These are phyloP conservation scores for Claviceps capensis DNA, from an alignment of 2,329 filamentous ascomycete species.

Conservation along the genomic window DNA sequence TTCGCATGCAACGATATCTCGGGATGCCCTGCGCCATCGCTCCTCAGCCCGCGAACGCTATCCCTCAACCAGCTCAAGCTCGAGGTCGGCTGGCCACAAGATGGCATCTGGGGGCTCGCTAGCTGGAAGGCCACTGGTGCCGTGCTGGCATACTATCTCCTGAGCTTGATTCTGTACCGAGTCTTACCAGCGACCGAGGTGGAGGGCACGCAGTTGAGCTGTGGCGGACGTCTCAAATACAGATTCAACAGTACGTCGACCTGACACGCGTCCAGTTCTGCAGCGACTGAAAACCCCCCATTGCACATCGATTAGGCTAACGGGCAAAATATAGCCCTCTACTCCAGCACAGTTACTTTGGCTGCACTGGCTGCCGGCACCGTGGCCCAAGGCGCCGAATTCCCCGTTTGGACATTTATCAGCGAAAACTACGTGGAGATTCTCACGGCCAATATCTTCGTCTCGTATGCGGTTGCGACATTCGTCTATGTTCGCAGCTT, in stretches of 20 bases:
- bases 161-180: slow-evolving; percentile 62
- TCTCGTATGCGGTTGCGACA: slow-evolving; percentile 57
- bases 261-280: not conserved
- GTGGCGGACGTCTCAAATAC: slow-evolving; percentile 66
- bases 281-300: not conserved
- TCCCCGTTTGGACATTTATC: slow-evolving; percentile 84
- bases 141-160: slow-evolving; percentile 61
- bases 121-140: slow-evolving; percentile 57
- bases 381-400: slow-evolving; percentile 61
- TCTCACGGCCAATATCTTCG: slow-evolving; percentile 67
- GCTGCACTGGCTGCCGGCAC: slow-evolving; percentile 63
- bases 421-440: slow-evolving; percentile 82
- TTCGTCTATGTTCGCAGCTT: slow-evolving; percentile 79
- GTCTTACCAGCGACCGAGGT: slow-evolving; percentile 61
- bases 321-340: slow-evolving; percentile 42
- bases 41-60: slow-evolving; percentile 59
- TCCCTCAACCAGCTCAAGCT: slow-evolving; percentile 58
- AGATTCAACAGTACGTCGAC: slow-evolving; percentile 54
- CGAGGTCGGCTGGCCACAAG: slow-evolving; percentile 67
- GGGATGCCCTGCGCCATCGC: slow-evolving; percentile 76
- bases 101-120: slow-evolving; percentile 56
- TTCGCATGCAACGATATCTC: slow-evolving; percentile 89
- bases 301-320: slow-evolving; percentile 5
- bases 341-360: slow-evolving; percentile 61
- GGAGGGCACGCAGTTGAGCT: slow-evolving; percentile 56